Evolutionary conservation across 352 stramenopile species (phyloP), one percentile per base, ranked within the genome.

Genomic region (Globisporangium yorkense): DNA sequence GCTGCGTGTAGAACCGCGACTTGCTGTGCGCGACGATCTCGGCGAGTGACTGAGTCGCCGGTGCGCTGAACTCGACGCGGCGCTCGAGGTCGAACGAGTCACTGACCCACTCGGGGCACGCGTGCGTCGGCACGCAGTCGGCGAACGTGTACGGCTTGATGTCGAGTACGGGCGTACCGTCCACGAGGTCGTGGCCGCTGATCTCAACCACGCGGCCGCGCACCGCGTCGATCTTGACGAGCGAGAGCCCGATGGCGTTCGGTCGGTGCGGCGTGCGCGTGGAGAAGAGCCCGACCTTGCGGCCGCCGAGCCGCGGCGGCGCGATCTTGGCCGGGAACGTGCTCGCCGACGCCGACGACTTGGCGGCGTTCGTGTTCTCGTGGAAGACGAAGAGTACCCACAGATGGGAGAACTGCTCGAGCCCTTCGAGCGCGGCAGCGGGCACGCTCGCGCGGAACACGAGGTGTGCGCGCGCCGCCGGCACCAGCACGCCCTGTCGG

Each of bases 61-160:
- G 62, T 0, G 58, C 35, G 2, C 67, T 71, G 54, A 94, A 94
- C 56, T 79, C 67, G 24, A 94, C 77, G 0, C 65, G 61, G 48
- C 78, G 74, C 29, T 60, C 46, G 49, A 74, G 46, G 49, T 89
- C 82, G 35, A 77, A 72, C 43, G 73, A 65, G 31, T 84, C 73
- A 49, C 66, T 76, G 46, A 94, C 81, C 84, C 84, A 94, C 27
- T 82, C 61, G 4, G 84, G 84, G 7, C 87, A 79, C 31, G 72
- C 52, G 54, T 89, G 70, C 52, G 71, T 71, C 3, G 61, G 56
- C 7, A 94, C 70, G 51, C 72, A 80, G 70, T 95, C 85, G 40
- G 84, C 84, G 13, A 83, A 81, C 45, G 99, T 96, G 68, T 98
- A 99, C 10, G 97, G 97, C 74, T 99, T 99, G 52, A 99, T 91